Base-by-base conservation (phyloP, 78 protist genomes). In the Goniomonas avonlea region DNA sequence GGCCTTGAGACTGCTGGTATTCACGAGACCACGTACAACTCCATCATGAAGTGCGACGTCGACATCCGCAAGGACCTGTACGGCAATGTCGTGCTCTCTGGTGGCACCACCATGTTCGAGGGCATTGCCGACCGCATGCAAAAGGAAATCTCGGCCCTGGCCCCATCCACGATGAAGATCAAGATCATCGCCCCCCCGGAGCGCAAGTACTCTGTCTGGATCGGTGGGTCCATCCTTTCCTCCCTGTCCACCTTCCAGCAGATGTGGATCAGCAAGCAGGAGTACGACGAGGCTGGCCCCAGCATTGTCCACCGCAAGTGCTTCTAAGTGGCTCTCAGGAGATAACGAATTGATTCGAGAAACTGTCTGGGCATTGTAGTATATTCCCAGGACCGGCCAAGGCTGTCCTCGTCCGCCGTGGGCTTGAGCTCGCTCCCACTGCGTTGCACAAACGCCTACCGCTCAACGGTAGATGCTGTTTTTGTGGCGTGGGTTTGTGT, bases 21-120 rank as follows among this genome's bases (percentile, higher is more conserved):
- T 58, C 97, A 93, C 76, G 92, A 90, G 83, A 73, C 80, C 69
- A 82, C 79, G 34, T 56, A 69, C 79, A 32, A 50, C 79, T 37
- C 94, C 15, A 92, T 93, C 89, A 86, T 70, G 86, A 81, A 79
- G 70, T 90, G 95, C 83, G 96, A 90, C 73, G 91, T 85, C 39
- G 96, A 96, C 69, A 78, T 93, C 81, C 89, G 96, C n/a, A 65
- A 80, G 82, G 96, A 93, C 38, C 85, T 96, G 32, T 96, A 84
- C 82, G 88, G 82, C 80, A 90, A 93, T 84, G 70, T 94, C 68
- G 91, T 96, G 40, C 81, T 94, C 32, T 87, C 95, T 0, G 98
- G 97, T 27, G 97, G 96, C 53, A 89, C 92, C 56, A 89, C 98
- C 77, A 87, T 94, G 93, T 92, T 79, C 85, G 56, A 86, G 27